These are phyloP conservation scores for Pseudisothecium myosuroides DNA, from an alignment of 225 moss, liverwort and hornwort genomes.

Conservation along the genomic window DNA sequence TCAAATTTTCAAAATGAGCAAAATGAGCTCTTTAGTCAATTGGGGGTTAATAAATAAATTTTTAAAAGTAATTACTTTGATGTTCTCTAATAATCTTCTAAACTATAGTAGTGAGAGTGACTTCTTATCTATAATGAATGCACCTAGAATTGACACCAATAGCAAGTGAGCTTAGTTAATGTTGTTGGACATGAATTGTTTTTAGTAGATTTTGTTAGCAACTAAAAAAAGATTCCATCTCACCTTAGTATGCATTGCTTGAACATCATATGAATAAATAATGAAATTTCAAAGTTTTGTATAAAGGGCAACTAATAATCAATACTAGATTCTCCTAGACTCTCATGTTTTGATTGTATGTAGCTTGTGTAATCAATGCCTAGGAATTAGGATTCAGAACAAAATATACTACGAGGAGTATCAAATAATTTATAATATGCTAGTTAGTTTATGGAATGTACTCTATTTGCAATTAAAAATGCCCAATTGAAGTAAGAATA, in stretches of 20 bases:
- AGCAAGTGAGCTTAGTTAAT: background rate
- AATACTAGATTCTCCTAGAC: accelerated
- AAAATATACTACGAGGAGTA: too few species aligned
- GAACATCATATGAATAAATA: background rate
- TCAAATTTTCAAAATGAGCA: accelerated
- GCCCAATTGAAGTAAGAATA: accelerated
- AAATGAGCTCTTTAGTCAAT: accelerated
- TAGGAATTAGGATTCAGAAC: background rate
- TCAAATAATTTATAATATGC: background rate
- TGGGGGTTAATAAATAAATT: background rate
- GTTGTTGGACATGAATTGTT: too few species aligned
- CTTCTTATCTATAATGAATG: background rate
- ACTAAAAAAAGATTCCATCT: too few species aligned
- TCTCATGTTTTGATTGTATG: background rate
- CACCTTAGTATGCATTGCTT: background rate
- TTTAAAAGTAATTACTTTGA: background rate
- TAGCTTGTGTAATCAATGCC: background rate
- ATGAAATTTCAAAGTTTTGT: background rate
- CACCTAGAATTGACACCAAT: background rate
- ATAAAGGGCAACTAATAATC: background rate
- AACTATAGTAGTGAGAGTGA: accelerated
- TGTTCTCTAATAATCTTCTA: background rate
- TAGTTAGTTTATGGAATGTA: background rate
- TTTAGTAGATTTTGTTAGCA: too few species aligned
- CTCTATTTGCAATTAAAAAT: background rate